Evolutionary conservation across 805 yeast genomes (phyloP).

Genomic region (Candida golubevii): DNA sequence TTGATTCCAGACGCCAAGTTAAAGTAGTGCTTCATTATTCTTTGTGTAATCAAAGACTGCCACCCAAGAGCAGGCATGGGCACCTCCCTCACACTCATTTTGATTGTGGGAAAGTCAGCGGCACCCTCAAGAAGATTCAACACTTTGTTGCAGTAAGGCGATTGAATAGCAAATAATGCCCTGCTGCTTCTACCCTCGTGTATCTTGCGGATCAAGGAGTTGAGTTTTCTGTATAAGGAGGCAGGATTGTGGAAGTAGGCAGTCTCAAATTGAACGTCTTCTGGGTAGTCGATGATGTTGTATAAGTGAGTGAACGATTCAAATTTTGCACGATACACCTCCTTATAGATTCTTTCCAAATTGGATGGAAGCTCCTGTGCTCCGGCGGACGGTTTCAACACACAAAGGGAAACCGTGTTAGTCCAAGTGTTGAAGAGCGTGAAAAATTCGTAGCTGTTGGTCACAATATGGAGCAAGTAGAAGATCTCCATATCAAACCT

Average conservation of each 20-base stretch:
- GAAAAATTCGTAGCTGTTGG: slow-evolving; percentile 74
- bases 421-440: slow-evolving; percentile 65
- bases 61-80: slow-evolving; percentile 74
- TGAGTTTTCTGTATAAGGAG: slow-evolving; percentile 56
- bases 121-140: slow-evolving; percentile 43
- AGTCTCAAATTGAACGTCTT: slow-evolving; percentile 50
- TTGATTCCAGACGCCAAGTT: slow-evolving; percentile 70
- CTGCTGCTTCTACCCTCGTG: slow-evolving; percentile 61
- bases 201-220: slow-evolving; percentile 48
- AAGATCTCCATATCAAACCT: slow-evolving; percentile 53
- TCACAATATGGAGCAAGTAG: slow-evolving; percentile 63
- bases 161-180: slow-evolving; percentile 65
- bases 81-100: slow-evolving; percentile 54
- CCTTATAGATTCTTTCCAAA: slow-evolving; percentile 51
- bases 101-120: slow-evolving; percentile 57
- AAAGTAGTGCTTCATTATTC: slow-evolving; percentile 66
- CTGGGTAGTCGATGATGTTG: slow-evolving; percentile 50
- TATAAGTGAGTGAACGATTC: slow-evolving; percentile 40
- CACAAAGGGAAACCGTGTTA: slow-evolving; percentile 44
- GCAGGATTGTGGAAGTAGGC: slow-evolving; percentile 50
- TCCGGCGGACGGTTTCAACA: slow-evolving; percentile 61
- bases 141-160: slow-evolving; percentile 54
- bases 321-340: slow-evolving; percentile 45
- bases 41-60: slow-evolving; percentile 64
- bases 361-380: slow-evolving; percentile 64